Evolutionary conservation across 306 rosid species (phyloP).

Genomic region (Arachis stenosperma): DNA sequence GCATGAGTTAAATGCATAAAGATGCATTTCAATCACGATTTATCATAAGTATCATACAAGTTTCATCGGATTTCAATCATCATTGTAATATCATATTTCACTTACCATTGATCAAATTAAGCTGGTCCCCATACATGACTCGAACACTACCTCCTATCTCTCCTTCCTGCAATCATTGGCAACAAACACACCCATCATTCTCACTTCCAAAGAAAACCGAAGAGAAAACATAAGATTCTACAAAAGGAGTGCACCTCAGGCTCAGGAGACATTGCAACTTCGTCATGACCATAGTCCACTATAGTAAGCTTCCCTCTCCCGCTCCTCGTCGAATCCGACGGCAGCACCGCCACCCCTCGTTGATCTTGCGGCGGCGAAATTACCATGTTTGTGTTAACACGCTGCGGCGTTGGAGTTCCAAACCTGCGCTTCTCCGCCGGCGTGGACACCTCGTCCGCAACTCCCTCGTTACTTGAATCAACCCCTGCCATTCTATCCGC

Average conservation of each 20-base stretch:
- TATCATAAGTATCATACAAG: background rate
- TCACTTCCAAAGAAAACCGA: background rate
- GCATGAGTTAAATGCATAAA: background rate
- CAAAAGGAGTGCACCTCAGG: constrained; percentile 61
- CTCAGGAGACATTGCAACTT: constrained; percentile 94
- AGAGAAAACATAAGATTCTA: background rate
- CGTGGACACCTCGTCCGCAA: constrained; percentile 33
- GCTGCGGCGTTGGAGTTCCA: constrained; percentile 39
- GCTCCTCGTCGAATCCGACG: no score
- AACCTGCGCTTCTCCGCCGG: background rate
- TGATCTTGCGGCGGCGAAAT: constrained; percentile 57
- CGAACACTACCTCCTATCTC: constrained; percentile 52
- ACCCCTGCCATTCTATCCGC: constrained; percentile 35
- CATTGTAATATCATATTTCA: background rate
- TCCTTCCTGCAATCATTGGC: constrained; percentile 67
- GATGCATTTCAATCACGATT: background rate
- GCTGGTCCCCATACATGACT: constrained; percentile 53
- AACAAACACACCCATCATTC: constrained; percentile 17
- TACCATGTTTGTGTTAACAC: constrained; percentile 26
- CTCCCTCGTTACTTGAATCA: constrained; percentile 48
- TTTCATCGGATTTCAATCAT: background rate
- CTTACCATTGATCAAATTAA: constrained; percentile 62
- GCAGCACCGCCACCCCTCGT: background rate
- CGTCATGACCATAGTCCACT: constrained; percentile 94
- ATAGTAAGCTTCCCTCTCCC: constrained; percentile 68